A percentile compares a stretch with the other conserved stretches of the same genome.
These are phyloP conservation scores for Trifolium fragiferum DNA, from an alignment of 306 rosid genomes.

Conservation along the genomic window DNA sequence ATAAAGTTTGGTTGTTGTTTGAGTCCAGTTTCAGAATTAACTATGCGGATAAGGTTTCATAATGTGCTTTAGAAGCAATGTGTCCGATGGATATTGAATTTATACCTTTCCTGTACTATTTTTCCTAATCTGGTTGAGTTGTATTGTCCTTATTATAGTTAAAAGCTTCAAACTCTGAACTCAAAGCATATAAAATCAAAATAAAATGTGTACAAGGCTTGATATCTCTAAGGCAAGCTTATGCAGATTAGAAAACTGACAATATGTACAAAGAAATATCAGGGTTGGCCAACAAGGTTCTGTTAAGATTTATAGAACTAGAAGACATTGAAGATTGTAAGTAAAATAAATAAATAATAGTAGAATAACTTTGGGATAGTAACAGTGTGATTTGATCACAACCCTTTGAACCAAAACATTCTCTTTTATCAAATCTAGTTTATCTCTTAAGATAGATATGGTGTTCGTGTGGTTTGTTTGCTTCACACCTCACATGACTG, in stretches of 20 bases:
- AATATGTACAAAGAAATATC: not conserved
- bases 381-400: too few species aligned
- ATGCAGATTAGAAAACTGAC: not conserved
- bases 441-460: too few species aligned
- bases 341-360: constrained; percentile 3
- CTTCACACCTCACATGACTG: too few species aligned
- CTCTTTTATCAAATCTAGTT: too few species aligned
- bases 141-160: not conserved
- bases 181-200: not conserved
- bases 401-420: too few species aligned
- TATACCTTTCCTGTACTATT: not conserved
- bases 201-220: not conserved
- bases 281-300: not conserved
- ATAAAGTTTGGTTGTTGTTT: not conserved
- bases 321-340: not conserved
- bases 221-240: not conserved
- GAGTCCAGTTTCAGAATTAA: not conserved
- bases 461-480: too few species aligned
- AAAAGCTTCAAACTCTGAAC: not conserved
- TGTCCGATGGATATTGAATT: not conserved
- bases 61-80: not conserved
- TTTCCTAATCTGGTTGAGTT: not conserved
- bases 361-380: too few species aligned
- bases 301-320: not conserved
- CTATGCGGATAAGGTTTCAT: not conserved